phyloP scores from a whole-genome alignment of 352 stramenopile species.

The Phytophthora hybrid region DNA sequence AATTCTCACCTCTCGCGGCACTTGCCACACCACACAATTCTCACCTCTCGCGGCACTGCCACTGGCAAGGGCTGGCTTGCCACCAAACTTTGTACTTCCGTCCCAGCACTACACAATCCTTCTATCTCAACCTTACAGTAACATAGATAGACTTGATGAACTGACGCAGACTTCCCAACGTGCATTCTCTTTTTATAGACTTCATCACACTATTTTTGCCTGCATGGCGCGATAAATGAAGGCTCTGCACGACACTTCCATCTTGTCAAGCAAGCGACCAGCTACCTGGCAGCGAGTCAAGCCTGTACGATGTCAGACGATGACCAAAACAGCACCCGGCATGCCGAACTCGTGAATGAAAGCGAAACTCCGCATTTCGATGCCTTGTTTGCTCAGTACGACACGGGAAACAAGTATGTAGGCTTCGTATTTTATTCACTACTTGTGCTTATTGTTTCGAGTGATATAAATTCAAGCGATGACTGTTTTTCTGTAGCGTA shows the following conservation, averaged over 20 bases:
- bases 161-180: too few species aligned
- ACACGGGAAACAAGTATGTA: conserved; percentile 47
- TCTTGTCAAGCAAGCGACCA: conserved; percentile 3
- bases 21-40: too few species aligned
- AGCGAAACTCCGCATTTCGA: conserved; percentile 79
- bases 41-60: too few species aligned
- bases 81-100: too few species aligned
- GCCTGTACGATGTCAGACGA: conserved; percentile 37
- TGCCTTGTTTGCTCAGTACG: conserved; percentile 60
- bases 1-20: too few species aligned
- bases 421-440: background rate
- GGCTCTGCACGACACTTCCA: conserved; percentile 2
- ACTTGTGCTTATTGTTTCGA: background rate
- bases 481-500: conserved; percentile 21
- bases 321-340: conserved; percentile 35
- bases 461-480: background rate
- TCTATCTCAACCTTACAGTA: too few species aligned
- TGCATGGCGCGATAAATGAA: background rate
- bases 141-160: too few species aligned
- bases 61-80: too few species aligned
- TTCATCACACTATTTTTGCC: conserved; percentile 2
- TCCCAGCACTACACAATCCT: too few species aligned
- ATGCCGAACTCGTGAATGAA: conserved; percentile 35
- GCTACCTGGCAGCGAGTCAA: background rate
- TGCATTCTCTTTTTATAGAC: too few species aligned